Base-by-base conservation (phyloP, 2,329 filamentous ascomycete genomes). In the Boeremia lycopersici region DNA sequence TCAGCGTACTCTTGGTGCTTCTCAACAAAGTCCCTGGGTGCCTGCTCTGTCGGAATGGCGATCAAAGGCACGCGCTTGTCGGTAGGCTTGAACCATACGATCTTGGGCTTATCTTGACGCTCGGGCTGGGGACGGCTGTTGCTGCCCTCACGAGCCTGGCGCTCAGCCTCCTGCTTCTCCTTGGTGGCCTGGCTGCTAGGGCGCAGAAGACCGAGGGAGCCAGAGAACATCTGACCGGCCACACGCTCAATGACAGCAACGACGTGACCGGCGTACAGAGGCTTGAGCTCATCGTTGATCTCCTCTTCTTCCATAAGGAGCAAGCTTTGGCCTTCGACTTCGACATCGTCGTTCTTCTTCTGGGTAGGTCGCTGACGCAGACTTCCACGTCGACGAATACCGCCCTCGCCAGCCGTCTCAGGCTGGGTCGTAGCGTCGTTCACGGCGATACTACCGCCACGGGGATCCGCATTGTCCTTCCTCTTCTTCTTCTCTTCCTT, bases 401-500 rank as follows among this genome's bases (percentile, higher is more conserved):
- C 91, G 69, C 93, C 92, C 68, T 97, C 93, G 48, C 82, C 82
- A 60, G 81, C 81, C 84, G 73, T 75, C 78, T 84, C 73, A 72
- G 79, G 78, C 79, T 86, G 74, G 19, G 79, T 81, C 17, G 79
- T 82, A 19, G 79, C 79, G 60, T 86, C 84, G 68, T 84, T 87
- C 59, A 87, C 87, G 61, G 89, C 89, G 68, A 86, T 90, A 62
- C 85, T 89, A 59, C 89, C 89, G 62, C 88, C 88, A 62, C 93
- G 88, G 55, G 91, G 93, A 73, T 98, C 95, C 30, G 92, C 96
- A 56, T 97, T 96, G 71, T 99, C 95, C 82, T 99, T 99, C 76
- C 95, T 90, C 82, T 98, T 99, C 86, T 99, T 99, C 85, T 99
- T 99, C 76, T 99, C 95, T 78, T 99, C 95, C 76, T 99, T 99